phyloP scores from a whole-genome alignment of 768 basidiomycete genomes.

The Trametes cingulata region DNA sequence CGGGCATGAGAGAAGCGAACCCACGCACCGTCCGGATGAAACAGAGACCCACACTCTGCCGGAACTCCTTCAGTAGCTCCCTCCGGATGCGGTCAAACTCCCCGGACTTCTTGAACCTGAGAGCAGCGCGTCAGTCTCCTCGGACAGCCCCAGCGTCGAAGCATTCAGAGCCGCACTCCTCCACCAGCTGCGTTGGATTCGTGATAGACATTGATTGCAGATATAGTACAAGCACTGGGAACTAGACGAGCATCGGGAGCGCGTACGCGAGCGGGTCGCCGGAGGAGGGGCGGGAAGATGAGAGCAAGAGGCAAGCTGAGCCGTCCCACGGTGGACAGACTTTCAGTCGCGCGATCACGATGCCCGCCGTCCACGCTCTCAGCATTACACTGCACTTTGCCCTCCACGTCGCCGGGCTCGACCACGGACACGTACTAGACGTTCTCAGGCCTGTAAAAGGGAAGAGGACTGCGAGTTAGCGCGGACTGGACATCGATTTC shows the following conservation, averaged over 20 bases:
- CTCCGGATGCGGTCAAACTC: slow-evolving; percentile 74
- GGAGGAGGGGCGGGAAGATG: slow-evolving; percentile 19
- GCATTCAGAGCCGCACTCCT: slow-evolving; percentile 49
- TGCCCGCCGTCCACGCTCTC: slow-evolving; percentile 5
- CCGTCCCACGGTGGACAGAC: slow-evolving; percentile 17
- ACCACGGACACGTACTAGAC: slow-evolving; percentile 5
- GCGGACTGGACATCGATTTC: not conserved
- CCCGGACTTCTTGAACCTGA: slow-evolving; percentile 77
- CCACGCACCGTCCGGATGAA: slow-evolving; percentile 11
- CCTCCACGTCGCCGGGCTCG: slow-evolving; percentile 11
- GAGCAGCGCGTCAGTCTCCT: slow-evolving; percentile 2
- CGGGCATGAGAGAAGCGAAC: slow-evolving; percentile 7
- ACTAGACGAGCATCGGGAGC: slow-evolving; percentile 5
- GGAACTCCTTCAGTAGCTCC: slow-evolving; percentile 63
- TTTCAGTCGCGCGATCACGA: slow-evolving; percentile 15
- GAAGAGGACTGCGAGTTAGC: not conserved
- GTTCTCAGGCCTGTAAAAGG: slow-evolving; percentile 2
- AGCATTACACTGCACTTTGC: not conserved
- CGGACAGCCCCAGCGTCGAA: not conserved
- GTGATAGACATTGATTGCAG: slow-evolving; percentile 42
- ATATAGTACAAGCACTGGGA: not conserved
- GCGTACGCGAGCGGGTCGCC: not conserved
- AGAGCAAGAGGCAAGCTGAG: slow-evolving; percentile 18
- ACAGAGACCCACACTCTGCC: slow-evolving; percentile 51
- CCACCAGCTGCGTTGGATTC: slow-evolving; percentile 61